phyloP scores from a whole-genome alignment of 305 asterid genomes.

The Rubia tinctorum region DNA sequence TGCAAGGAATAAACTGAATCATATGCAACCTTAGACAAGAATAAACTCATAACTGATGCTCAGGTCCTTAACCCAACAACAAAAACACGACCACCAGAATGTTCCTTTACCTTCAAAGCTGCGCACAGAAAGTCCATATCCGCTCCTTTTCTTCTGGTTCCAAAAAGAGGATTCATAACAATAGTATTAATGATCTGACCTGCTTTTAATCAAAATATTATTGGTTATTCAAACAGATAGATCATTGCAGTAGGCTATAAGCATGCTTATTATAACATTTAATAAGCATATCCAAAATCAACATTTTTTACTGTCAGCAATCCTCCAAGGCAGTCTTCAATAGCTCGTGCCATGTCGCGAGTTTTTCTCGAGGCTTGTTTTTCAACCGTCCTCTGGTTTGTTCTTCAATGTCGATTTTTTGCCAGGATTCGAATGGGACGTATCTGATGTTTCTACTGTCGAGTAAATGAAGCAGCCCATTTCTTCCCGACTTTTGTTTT shows the following conservation, averaged over 20 bases:
- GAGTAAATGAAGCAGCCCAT: conserved; percentile 56
- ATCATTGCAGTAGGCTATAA: background rate
- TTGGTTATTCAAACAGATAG: conserved; percentile 7
- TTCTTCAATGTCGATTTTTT: conserved; percentile 70
- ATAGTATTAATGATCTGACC: conserved; percentile 66
- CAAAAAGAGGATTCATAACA: conserved; percentile 98
- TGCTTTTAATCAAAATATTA: conserved; percentile 25
- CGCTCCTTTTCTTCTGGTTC: conserved; percentile 95
- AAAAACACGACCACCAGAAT: background rate
- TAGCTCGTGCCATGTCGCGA: conserved; percentile 70
- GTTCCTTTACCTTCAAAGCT: conserved; percentile 60
- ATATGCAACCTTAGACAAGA: conserved; percentile 67
- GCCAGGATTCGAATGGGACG: conserved; percentile 60
- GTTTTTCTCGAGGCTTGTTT: conserved; percentile 69
- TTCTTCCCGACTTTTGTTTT: conserved; percentile 56
- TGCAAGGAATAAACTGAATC: conserved; percentile 92
- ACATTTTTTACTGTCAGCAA: background rate
- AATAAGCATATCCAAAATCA: background rate
- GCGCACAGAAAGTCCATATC: conserved; percentile 81
- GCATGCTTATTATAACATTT: background rate
- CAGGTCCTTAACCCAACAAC: background rate
- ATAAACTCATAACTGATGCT: conserved; percentile 10
- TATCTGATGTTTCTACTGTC: conserved; percentile 46
- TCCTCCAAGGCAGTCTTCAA: conserved; percentile 40
- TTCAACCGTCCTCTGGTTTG: conserved; percentile 50